Evolutionary conservation across 2,329 filamentous ascomycete genomes (phyloP).

Genomic region (Fusarium nelsonii): DNA sequence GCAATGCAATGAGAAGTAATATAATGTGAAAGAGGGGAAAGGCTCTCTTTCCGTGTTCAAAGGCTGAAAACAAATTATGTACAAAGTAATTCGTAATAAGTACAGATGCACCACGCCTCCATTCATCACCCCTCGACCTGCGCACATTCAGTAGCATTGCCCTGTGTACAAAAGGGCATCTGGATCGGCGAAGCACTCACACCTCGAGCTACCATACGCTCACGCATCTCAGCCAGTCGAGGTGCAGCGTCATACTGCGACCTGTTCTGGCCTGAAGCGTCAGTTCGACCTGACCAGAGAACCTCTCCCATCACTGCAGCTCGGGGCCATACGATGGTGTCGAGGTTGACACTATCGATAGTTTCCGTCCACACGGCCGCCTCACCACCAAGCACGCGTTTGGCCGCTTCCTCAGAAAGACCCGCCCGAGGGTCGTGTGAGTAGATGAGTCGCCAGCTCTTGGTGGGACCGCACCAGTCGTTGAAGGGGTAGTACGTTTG

Average conservation of each 20-base stretch:
- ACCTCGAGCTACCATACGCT: constrained; percentile 77
- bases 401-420: constrained; percentile 70
- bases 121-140: constrained; percentile 24
- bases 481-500: constrained; percentile 73
- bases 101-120: not conserved
- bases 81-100: constrained; percentile 2
- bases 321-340: constrained; percentile 83
- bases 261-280: constrained; percentile 74
- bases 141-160: constrained; percentile 47
- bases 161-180: constrained; percentile 66
- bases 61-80: constrained; percentile 17
- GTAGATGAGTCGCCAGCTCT: constrained; percentile 87
- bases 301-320: constrained; percentile 81
- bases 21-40: not conserved
- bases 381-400: constrained; percentile 84
- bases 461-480: constrained; percentile 84
- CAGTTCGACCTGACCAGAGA: constrained; percentile 80
- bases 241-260: constrained; percentile 77
- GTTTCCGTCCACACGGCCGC: constrained; percentile 86
- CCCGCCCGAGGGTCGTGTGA: constrained; percentile 78
- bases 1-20: not conserved
- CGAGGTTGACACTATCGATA: constrained; percentile 79
- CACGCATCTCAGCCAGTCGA: constrained; percentile 79
- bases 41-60: not conserved
- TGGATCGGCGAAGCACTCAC: constrained; percentile 74